Conservation (phyloP, 2,329 filamentous ascomycete species). For the Biscogniauxia mediterranea region DNA sequence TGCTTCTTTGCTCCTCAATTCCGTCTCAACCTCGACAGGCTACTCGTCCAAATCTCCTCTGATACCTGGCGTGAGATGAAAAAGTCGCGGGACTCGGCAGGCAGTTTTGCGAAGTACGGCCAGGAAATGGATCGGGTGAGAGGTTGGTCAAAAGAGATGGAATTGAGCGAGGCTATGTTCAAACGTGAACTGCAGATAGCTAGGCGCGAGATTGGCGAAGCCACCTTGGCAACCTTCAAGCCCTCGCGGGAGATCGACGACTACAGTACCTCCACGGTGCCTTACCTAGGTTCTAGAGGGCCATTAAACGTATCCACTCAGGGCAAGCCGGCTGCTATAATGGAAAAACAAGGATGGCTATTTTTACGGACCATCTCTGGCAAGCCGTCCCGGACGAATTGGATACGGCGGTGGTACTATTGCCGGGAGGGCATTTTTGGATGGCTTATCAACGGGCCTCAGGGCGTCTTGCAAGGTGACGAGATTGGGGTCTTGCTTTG, state of each 20-base stretch:
- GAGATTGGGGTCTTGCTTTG: conserved; percentile 94
- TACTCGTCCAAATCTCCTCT: conserved; percentile 79
- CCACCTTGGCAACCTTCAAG: conserved; percentile 65
- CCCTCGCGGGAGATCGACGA: conserved; percentile 92
- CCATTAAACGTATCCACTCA: conserved; percentile 62
- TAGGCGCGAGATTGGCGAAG: conserved; percentile 78
- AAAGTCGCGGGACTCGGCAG: conserved; percentile 63
- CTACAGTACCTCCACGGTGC: conserved; percentile 86
- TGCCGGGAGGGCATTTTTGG: conserved; percentile 95
- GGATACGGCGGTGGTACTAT: conserved; percentile 93
- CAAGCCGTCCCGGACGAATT: conserved; percentile 85
- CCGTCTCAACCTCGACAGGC: conserved; percentile 77
- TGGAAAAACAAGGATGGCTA: conserved; percentile 93
- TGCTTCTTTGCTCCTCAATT: conserved; percentile 85
- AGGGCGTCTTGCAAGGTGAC: conserved; percentile 92
- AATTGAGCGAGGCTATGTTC: conserved; percentile 80
- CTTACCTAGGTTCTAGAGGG: conserved; percentile 72
- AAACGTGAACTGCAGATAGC: conserved; percentile 77
- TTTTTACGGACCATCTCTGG: conserved; percentile 78
- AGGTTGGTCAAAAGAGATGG: conserved; percentile 94
- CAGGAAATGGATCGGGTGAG: conserved; percentile 87
- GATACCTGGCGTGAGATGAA: conserved; percentile 90
- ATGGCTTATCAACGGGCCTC: conserved; percentile 79
- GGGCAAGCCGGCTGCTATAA: conserved; percentile 48
- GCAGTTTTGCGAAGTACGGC: conserved; percentile 64